phyloP scores from a whole-genome alignment of 441 rosid genomes.

The Erysimum cheiri region DNA sequence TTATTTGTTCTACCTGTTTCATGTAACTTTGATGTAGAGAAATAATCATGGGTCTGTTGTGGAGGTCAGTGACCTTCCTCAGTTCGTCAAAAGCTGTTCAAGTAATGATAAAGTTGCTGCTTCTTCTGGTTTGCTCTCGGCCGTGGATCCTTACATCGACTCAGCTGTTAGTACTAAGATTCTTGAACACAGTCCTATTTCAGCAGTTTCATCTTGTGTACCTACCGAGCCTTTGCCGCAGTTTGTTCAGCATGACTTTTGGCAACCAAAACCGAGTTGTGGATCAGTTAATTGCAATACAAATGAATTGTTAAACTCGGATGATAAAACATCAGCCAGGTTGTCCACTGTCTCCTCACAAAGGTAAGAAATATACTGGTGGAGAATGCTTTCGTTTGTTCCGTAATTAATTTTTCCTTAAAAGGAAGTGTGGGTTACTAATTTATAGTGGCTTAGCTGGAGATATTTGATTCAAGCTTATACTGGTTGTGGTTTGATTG shows the following conservation, averaged over 20 bases:
- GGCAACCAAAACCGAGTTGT: conserved; percentile 1
- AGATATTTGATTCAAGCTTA: background rate
- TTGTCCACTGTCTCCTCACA: conserved; percentile 60
- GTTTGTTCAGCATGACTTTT: conserved; percentile 37
- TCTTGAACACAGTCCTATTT: conserved; percentile 42
- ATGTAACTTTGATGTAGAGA: conserved; percentile 52
- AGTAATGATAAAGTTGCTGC: conserved; percentile 50
- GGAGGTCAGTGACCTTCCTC: conserved; percentile 57
- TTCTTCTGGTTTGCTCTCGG: conserved; percentile 47
- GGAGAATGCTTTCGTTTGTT: conserved; percentile 18
- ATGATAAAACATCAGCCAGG: conserved; percentile 39
- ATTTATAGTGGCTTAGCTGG: background rate
- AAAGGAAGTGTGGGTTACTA: background rate
- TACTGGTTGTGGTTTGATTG: conserved; percentile 15
- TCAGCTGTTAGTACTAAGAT: conserved; percentile 47
- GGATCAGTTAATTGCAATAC: conserved; percentile 42
- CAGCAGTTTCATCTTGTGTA: conserved; percentile 44
- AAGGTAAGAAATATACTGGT: conserved; percentile 50
- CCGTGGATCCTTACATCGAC: conserved; percentile 56
- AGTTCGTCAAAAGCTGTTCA: conserved; percentile 52
- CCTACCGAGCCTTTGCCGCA: conserved; percentile 50
- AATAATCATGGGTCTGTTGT: conserved; percentile 50
- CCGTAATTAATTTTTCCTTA: background rate
- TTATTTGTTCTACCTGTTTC: background rate
- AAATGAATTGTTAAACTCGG: conserved; percentile 45